A percentile compares a stretch with the other conserved stretches of the same genome.
Evolutionary conservation across 2,329 filamentous ascomycete species (phyloP).

Genomic region (Rosellinia necatrix): DNA sequence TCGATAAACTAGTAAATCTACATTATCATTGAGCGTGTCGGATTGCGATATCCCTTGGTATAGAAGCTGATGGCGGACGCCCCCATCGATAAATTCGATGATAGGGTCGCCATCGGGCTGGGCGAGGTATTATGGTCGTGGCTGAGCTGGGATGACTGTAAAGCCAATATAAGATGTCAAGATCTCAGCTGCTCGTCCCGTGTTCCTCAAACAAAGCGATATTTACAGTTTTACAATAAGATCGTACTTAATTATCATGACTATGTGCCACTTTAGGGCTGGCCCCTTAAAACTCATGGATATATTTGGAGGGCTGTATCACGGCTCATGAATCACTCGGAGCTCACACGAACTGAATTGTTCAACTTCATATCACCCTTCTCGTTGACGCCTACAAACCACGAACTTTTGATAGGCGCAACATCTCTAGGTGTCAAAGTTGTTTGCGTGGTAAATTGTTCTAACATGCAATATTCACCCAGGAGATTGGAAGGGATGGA

Average conservation of each 20-base stretch:
- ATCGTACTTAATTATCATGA: constrained; percentile 19
- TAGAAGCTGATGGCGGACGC: constrained; percentile 4
- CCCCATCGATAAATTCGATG: constrained; percentile 6
- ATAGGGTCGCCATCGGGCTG: constrained; percentile 2
- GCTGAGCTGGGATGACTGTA: constrained; percentile 10
- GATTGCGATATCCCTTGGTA: too few species aligned
- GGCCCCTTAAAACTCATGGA: constrained; percentile 14
- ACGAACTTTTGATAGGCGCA: constrained; percentile 4
- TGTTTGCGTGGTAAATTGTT: constrained; percentile 22
- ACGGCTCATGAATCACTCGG: background rate
- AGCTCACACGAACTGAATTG: constrained; percentile 15
- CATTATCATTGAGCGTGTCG: too few species aligned
- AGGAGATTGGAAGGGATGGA: constrained; percentile 24
- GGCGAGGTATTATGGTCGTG: constrained; percentile 16
- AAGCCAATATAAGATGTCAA: background rate
- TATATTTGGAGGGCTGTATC: constrained; percentile 18
- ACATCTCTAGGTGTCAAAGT: constrained; percentile 24
- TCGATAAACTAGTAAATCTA: too few species aligned
- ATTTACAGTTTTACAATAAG: constrained; percentile 14
- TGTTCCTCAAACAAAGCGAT: constrained; percentile 5
- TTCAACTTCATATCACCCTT: background rate
- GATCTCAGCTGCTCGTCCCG: constrained; percentile 2
- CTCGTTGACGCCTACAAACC: background rate
- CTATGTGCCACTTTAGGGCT: background rate
- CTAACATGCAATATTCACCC: constrained; percentile 18